Conservation (phyloP, 1,139 yeast species). For the Suhomyces terraborum region DNA sequence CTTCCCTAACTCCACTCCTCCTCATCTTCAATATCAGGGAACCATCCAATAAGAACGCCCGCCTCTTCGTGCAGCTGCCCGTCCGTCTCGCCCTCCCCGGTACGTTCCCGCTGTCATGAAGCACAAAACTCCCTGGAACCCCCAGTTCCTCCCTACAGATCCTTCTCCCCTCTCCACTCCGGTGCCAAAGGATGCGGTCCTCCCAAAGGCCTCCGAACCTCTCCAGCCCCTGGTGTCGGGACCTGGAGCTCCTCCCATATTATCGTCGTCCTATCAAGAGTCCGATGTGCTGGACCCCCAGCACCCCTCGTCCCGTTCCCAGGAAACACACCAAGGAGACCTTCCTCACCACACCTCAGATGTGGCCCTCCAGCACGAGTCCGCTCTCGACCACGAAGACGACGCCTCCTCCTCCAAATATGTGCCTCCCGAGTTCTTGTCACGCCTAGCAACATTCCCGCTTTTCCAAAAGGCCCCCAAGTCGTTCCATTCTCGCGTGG, state of each 20-base stretch:
- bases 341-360: too few relatives aligned
- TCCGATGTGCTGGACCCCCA: too few relatives aligned
- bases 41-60: neutral
- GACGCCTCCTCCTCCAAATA: constrained; percentile 11
- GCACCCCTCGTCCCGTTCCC: too few relatives aligned
- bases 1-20: neutral
- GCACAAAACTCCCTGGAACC: constrained; percentile 8
- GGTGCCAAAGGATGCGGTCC: constrained; percentile 1
- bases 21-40: too few relatives aligned
- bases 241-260: too few relatives aligned
- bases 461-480: constrained; percentile 67
- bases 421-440: constrained; percentile 56
- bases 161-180: constrained; percentile 16
- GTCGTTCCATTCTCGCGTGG: constrained; percentile 60
- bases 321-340: too few relatives aligned
- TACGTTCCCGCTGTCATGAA: constrained; percentile 3
- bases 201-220: neutral
- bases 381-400: constrained; percentile 10
- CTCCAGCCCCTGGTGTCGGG: neutral
- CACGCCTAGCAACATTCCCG: constrained; percentile 57
- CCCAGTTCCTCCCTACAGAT: constrained; percentile 14
- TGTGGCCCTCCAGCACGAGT: constrained; percentile 12
- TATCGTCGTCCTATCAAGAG: too few relatives aligned
- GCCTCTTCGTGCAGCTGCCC: neutral
- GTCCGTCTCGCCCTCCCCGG: neutral